These are phyloP conservation scores for Stachybotrys elegans DNA, from an alignment of 2,329 filamentous ascomycete genomes.

Conservation along the genomic window DNA sequence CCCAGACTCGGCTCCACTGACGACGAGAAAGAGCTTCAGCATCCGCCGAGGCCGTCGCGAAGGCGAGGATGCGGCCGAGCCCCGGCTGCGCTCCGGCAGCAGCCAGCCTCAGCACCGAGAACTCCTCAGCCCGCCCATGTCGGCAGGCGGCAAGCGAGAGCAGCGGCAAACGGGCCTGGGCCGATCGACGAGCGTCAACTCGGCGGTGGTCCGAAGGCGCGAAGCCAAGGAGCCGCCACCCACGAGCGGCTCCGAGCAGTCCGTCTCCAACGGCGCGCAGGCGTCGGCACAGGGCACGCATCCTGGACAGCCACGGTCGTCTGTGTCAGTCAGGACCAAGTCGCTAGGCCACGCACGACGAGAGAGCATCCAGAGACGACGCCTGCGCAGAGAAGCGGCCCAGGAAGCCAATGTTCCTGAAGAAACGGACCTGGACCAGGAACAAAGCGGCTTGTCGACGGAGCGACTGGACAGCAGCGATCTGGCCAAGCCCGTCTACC, in stretches of 20 bases:
- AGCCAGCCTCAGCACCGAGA: conserved; percentile 72
- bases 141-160: conserved; percentile 50
- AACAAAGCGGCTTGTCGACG: conserved; percentile 54
- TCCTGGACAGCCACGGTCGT: conserved; percentile 45
- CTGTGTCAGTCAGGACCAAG: conserved; percentile 69
- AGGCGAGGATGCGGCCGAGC: conserved; percentile 42
- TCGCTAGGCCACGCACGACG: conserved; percentile 83
- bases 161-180: conserved; percentile 67
- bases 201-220: conserved; percentile 68
- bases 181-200: conserved; percentile 87
- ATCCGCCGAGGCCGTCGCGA: conserved; percentile 59
- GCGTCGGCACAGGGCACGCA: conserved; percentile 47
- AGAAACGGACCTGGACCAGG: conserved; percentile 79
- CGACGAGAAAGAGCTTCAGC: conserved; percentile 83
- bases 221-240: conserved; percentile 60
- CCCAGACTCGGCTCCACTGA: conserved; percentile 52
- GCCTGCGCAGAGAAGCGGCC: conserved; percentile 66
- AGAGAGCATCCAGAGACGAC: conserved; percentile 86
- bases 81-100: conserved; percentile 48
- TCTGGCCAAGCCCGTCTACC: conserved; percentile 85
- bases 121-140: conserved; percentile 67
- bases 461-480: conserved; percentile 65
- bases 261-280: conserved; percentile 50
- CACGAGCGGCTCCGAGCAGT: conserved; percentile 77
- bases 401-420: conserved; percentile 78